phyloP scores from a whole-genome alignment of 2,329 filamentous ascomycete species.

The Penicillium crustosum region DNA sequence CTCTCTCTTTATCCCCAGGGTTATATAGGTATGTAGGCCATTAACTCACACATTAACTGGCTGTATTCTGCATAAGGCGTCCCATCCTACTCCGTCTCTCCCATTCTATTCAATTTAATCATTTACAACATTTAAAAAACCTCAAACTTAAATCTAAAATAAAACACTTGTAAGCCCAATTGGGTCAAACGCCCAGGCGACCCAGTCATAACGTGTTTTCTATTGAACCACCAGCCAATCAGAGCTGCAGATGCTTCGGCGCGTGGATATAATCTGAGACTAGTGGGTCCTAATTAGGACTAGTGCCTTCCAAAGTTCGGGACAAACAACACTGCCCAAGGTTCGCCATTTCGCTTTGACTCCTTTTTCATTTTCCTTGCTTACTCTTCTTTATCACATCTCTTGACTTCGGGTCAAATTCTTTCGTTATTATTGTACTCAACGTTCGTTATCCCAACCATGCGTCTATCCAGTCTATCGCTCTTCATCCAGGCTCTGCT shows the following conservation, averaged over 20 bases:
- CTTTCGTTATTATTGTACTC: conserved; percentile 2
- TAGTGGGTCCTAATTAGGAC: not conserved
- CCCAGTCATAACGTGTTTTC: conserved; percentile 6
- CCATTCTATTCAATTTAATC: not conserved
- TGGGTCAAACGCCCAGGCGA: not conserved
- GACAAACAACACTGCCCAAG: conserved; percentile 1
- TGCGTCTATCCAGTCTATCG: conserved; percentile 35
- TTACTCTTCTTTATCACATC: conserved; percentile 3
- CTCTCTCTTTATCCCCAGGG: not conserved
- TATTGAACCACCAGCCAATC: not conserved
- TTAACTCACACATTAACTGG: not conserved
- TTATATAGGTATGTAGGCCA: not conserved
- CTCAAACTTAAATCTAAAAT: not conserved
- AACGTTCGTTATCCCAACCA: conserved; percentile 20
- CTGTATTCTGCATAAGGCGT: not conserved
- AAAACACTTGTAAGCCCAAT: not conserved
- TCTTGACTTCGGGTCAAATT: conserved; percentile 13
- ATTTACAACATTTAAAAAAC: not conserved
- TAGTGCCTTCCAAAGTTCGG: not conserved
- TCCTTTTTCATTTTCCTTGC: conserved; percentile 15
- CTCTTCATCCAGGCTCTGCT: conserved; percentile 36
- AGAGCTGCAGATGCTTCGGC: not conserved
- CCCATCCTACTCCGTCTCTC: not conserved
- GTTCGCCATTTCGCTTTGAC: conserved; percentile 8
- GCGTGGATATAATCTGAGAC: not conserved